phyloP scores from a whole-genome alignment of 345 rosid genomes.

The Cardamine chenopodiifolia region DNA sequence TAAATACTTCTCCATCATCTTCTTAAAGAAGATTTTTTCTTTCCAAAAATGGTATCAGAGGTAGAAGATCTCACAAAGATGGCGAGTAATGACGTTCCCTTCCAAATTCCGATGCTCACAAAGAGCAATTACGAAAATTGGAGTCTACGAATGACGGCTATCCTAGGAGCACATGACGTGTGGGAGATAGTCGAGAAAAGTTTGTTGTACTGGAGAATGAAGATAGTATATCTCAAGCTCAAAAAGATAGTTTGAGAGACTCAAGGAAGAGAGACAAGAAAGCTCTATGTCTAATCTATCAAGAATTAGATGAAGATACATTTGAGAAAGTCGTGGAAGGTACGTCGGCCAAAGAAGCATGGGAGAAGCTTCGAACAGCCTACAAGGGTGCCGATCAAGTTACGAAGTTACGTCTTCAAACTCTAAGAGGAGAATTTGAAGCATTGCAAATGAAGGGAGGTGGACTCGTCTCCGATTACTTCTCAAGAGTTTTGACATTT shows the following conservation, averaged over 20 bases:
- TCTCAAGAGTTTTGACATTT: too few relatives aligned
- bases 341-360: not conserved
- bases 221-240: not conserved
- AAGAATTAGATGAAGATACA: not conserved
- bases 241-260: not conserved
- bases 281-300: not conserved
- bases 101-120: not conserved
- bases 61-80: too few relatives aligned
- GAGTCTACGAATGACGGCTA: not conserved
- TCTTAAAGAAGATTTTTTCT: too few relatives aligned
- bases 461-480: too few relatives aligned
- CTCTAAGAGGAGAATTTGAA: too few relatives aligned
- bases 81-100: too few relatives aligned
- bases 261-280: slow-evolving; percentile 11
- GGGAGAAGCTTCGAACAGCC: too few relatives aligned
- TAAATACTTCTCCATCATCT: too few relatives aligned
- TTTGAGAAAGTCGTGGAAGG: not conserved
- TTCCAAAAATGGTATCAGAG: too few relatives aligned
- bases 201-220: not conserved
- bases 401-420: too few relatives aligned
- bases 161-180: not conserved
- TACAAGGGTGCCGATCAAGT: too few relatives aligned
- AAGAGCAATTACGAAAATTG: not conserved
- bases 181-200: not conserved
- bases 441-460: too few relatives aligned